phyloP scores from a whole-genome alignment of 78 protist species.

The Dictyostelium intermedium region DNA sequence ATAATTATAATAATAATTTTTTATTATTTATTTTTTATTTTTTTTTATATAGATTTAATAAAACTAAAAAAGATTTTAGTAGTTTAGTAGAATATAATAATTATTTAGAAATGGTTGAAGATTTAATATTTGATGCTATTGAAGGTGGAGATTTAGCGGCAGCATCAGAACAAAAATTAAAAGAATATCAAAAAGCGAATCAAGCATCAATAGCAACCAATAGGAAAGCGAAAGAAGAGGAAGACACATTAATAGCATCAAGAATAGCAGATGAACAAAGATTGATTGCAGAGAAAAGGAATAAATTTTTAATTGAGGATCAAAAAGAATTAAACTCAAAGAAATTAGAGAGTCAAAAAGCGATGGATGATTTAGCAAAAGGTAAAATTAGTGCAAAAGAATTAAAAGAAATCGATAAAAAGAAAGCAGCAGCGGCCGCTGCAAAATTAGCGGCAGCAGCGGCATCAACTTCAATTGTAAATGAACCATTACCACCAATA shows the following conservation, averaged over 20 bases:
- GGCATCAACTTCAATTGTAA: neutral
- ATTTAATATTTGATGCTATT: constrained; percentile 42
- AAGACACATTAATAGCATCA: constrained; percentile 4
- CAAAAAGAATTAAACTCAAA: constrained; percentile 1
- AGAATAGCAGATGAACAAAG: constrained; percentile 25
- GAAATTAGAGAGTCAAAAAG: neutral
- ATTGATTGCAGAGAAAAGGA: constrained; percentile 2
- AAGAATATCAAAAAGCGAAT: constrained; percentile 48
- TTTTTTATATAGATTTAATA: constrained; percentile 14
- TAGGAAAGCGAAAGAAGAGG: constrained; percentile 31
- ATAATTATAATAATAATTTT: too few species aligned
- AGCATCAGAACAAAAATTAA: neutral
- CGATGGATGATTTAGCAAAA: constrained; percentile 65
- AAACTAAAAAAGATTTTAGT: constrained; percentile 29
- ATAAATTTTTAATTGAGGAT: constrained; percentile 13
- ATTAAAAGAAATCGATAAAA: constrained; percentile 40
- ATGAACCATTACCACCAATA: constrained; percentile 12
- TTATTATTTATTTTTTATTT: neutral
- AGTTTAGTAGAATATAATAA: constrained; percentile 36
- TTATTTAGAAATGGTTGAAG: constrained; percentile 55
- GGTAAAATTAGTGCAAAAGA: constrained; percentile 63
- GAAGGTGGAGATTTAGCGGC: constrained; percentile 29
- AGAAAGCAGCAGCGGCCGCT: neutral
- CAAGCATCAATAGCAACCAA: constrained; percentile 39
- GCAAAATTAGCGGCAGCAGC: neutral